Evolutionary conservation across 805 yeast genomes (phyloP).

Genomic region (Komagataella populi): DNA sequence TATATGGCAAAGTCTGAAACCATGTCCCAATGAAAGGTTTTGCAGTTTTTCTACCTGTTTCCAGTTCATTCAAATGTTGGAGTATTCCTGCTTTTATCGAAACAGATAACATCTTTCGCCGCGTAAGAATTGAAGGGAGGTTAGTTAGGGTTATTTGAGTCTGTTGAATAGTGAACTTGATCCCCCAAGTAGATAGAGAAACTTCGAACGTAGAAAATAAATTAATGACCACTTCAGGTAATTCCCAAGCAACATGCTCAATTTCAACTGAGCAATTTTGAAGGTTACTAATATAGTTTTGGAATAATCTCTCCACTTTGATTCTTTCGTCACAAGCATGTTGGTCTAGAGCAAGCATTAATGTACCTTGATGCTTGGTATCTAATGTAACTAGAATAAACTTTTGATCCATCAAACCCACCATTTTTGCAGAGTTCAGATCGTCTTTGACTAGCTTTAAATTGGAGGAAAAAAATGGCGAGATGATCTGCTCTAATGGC

Average conservation of each 20-base stretch:
- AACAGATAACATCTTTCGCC: conserved; percentile 7
- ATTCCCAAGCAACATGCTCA: conserved; percentile 6
- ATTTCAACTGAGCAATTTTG: conserved; percentile 2
- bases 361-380: neutral
- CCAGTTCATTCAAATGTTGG: conserved; percentile 30
- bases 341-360: conserved; percentile 47
- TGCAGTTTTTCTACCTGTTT: conserved; percentile 14
- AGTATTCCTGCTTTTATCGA: conserved; percentile 24
- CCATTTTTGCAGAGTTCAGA: conserved; percentile 16
- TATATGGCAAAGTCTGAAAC: conserved; percentile 22
- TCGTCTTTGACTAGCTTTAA: conserved; percentile 10
- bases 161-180: conserved; percentile 7
- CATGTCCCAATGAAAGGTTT: conserved; percentile 11
- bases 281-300: conserved; percentile 19
- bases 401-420: conserved; percentile 50
- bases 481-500: conserved; percentile 12
- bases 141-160: neutral
- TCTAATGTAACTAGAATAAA: conserved; percentile 36
- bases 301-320: conserved; percentile 36
- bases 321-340: conserved; percentile 81
- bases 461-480: neutral
- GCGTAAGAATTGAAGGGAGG: neutral
- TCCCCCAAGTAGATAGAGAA: conserved; percentile 31
- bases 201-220: conserved; percentile 15
- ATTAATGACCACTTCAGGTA: conserved; percentile 18